Base-by-base conservation (phyloP, 306 rosid species). In the Oxytropis ochrocephala region DNA sequence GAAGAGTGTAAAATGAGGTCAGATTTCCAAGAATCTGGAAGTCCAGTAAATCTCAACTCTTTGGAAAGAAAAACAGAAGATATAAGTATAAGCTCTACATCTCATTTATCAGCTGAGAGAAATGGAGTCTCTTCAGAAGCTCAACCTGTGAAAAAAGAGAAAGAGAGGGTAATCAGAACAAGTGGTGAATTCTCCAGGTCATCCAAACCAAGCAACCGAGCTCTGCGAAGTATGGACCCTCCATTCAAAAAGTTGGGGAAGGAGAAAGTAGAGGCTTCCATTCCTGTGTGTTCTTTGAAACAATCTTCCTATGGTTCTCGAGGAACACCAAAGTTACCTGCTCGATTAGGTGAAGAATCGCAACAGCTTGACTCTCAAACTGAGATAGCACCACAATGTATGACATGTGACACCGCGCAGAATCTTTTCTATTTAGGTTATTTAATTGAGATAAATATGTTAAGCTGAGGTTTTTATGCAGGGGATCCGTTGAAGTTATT, bases 1-100 rank as follows among this genome's bases (percentile, higher is more conserved):
- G 66, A 76, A 76, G 78, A 64, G 49, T 79, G 84, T 65, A 11
- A 3, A 62, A 49, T 46, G 11, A 69, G 21, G 75, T 6, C 44
- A 73, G 64, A 65, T 17, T 10, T 32, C 32, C 8, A 32, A 17
- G 8, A 33, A 33, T 33, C 38, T 33, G 38, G 38, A 33, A 2
- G 38, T 33, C 38, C 38, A 33, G 7, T 33, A 33, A 33, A 33
- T 33, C 38, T 33, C 6, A 7, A 33, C 6, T 33, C 38, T 33
- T 5, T 6, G 38, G 38, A 33, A 57, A 65, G 35, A 51, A 43
- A 44, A 7, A 52, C 27, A 59, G 38, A 33, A 33, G 49, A 27
- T 55, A 64, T 0, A 47, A 59, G 11, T 55, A 64, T 0, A 47
- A 59, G 11, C 21, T 70, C 69, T 57, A 21, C 67, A 39, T n/a